Conservation (phyloP, 2,329 filamentous ascomycete species). For the Phialophora tarda region DNA sequence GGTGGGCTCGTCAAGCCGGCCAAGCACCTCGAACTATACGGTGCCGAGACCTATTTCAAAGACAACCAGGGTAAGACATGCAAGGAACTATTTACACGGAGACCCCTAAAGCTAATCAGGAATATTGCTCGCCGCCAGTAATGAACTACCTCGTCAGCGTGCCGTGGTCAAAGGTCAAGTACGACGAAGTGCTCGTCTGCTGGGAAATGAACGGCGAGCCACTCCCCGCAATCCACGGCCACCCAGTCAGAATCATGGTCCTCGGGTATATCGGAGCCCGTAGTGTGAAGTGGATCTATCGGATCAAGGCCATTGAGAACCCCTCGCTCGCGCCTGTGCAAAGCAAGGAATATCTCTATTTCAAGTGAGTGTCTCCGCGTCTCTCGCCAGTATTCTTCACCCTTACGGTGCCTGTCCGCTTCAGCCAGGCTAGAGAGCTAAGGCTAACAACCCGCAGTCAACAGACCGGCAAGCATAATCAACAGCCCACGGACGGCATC, state of each 20-base stretch:
- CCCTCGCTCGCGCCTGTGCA: constrained; percentile 67
- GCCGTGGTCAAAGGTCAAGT: constrained; percentile 69
- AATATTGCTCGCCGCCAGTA: neutral
- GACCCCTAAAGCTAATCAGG: too few relatives aligned
- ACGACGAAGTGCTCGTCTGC: constrained; percentile 67
- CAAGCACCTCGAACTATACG: constrained; percentile 70
- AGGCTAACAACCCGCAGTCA: constrained; percentile 45
- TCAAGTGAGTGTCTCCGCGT: constrained; percentile 48
- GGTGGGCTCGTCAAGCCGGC: constrained; percentile 63
- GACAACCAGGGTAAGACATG: constrained; percentile 48
- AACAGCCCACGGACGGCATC: constrained; percentile 63
- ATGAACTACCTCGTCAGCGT: constrained; percentile 72
- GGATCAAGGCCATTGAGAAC: constrained; percentile 64
- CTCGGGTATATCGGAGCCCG: constrained; percentile 71
- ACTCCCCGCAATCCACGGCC: constrained; percentile 69
- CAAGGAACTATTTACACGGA: too few relatives aligned
- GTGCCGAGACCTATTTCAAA: constrained; percentile 75
- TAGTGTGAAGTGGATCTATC: constrained; percentile 64
- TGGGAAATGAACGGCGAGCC: constrained; percentile 75
- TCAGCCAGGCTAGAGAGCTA: neutral
- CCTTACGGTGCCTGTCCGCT: too few relatives aligned
- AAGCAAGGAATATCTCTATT: constrained; percentile 70
- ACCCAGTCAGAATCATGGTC: constrained; percentile 66
- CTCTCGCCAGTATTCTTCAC: neutral
- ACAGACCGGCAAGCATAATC: constrained; percentile 71